These are phyloP conservation scores for Melocanna baccifera DNA, from an alignment of 176 grass and related monocot genomes.

Conservation along the genomic window DNA sequence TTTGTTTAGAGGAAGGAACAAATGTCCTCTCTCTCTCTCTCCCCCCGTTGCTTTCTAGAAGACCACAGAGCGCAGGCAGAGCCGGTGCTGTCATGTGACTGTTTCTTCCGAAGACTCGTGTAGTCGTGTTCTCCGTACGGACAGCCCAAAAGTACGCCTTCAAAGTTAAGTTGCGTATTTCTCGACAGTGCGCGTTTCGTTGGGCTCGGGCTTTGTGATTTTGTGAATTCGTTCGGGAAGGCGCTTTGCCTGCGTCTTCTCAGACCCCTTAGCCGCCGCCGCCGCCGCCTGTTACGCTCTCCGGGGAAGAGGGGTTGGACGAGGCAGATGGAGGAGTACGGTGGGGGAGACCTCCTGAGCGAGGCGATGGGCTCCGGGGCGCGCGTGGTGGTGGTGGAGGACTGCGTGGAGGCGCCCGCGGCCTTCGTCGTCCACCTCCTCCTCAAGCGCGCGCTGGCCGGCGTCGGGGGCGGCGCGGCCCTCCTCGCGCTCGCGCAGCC, in stretches of 20 bases:
- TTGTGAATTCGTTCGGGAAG: neutral
- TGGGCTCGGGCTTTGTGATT: neutral
- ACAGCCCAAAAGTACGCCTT: neutral
- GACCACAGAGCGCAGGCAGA: neutral
- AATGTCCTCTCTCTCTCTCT: neutral
- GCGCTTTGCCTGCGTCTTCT: neutral
- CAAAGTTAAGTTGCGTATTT: neutral
- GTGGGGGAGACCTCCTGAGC: conserved; percentile 38
- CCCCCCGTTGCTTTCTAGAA: neutral
- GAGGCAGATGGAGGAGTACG: conserved; percentile 34
- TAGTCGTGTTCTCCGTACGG: neutral
- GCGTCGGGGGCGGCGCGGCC: neutral
- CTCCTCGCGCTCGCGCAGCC: conserved; percentile 52
- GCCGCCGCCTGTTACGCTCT: neutral
- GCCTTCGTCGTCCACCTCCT: conserved; percentile 68
- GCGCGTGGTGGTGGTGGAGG: conserved; percentile 60
- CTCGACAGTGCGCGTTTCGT: rapidly evolving
- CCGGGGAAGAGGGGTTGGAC: neutral
- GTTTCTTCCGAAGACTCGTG: neutral
- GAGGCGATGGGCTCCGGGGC: conserved; percentile 50
- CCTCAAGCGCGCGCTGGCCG: conserved; percentile 44
- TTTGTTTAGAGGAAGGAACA: neutral
- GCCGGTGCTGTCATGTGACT: neutral
- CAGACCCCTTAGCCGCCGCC: neutral
- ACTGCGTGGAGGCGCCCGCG: conserved; percentile 62